phyloP scores from a whole-genome alignment of 148 eudicot species.

The Agrostemma githago region DNA sequence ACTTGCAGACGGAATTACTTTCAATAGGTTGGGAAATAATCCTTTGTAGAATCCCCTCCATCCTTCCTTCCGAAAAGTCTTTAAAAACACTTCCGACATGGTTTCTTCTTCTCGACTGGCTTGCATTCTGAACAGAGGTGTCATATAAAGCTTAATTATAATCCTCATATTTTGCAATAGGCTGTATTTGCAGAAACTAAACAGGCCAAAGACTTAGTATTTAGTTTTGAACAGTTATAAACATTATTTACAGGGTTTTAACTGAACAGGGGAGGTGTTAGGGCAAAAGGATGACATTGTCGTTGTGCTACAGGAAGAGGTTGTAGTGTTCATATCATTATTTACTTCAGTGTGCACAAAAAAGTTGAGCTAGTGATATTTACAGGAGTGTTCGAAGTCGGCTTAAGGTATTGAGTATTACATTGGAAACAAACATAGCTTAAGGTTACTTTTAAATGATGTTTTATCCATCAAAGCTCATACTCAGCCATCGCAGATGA shows the following conservation, averaged over 20 bases:
- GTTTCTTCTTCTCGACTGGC: slow-evolving; percentile 51
- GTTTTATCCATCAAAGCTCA: too few relatives aligned
- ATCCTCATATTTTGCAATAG: not conserved
- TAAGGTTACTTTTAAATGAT: too few relatives aligned
- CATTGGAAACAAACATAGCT: not conserved
- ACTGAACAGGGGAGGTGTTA: not conserved
- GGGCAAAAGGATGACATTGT: not conserved
- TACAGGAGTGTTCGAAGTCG: not conserved
- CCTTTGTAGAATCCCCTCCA: slow-evolving; percentile 90
- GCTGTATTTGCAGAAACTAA: not conserved
- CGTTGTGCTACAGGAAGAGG: not conserved
- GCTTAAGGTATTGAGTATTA: not conserved
- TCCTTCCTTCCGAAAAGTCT: slow-evolving; percentile 61
- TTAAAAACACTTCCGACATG: slow-evolving; percentile 73
- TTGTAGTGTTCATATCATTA: not conserved
- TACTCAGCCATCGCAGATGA: too few relatives aligned
- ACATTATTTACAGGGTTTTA: not conserved
- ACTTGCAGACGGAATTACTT: slow-evolving; percentile 93
- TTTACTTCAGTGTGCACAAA: not conserved
- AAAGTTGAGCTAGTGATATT: not conserved
- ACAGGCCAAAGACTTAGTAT: not conserved
- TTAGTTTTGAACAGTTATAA: not conserved
- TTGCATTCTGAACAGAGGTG: slow-evolving; percentile 68
- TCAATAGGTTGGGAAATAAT: slow-evolving; percentile 85
- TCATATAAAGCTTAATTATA: not conserved